Percentiles rank a stretch among this genome's conserved stretches.
Evolutionary conservation across 768 basidiomycete species (phyloP).

Genomic region (Phaffia tasmanica): DNA sequence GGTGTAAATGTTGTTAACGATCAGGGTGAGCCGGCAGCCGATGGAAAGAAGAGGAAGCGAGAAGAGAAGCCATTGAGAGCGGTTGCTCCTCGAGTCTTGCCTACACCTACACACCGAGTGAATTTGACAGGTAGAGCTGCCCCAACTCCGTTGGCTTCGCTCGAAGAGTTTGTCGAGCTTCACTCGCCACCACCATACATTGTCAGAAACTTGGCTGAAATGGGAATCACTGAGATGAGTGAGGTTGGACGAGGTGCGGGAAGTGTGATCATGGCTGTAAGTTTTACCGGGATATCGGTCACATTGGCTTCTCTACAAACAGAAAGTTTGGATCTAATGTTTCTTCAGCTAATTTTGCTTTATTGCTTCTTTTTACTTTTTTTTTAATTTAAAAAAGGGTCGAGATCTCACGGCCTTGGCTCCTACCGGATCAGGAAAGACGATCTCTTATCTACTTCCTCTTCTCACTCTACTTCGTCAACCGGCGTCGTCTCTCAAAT

Average conservation of each 20-base stretch:
- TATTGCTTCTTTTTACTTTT: constrained; percentile 30
- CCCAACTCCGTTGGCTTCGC: constrained; percentile 50
- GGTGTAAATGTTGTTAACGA: constrained; percentile 44
- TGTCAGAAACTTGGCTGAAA: constrained; percentile 52
- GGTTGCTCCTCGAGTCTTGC: constrained; percentile 38
- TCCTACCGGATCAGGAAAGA: constrained; percentile 96
- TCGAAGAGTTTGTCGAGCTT: constrained; percentile 50
- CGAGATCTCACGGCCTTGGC: constrained; percentile 89
- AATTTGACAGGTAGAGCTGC: constrained; percentile 61
- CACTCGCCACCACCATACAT: constrained; percentile 53
- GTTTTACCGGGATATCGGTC: constrained; percentile 28
- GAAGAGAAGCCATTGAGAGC: constrained; percentile 19
- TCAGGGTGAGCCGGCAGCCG: constrained; percentile 41
- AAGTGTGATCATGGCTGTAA: constrained; percentile 67
- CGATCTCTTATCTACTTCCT: constrained; percentile 79
- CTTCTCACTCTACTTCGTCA: constrained; percentile 45
- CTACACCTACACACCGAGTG: constrained; percentile 46
- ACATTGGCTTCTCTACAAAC: constrained; percentile 14
- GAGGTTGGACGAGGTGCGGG: constrained; percentile 70
- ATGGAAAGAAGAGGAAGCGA: constrained; percentile 28
- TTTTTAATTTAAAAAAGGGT: constrained; percentile 29
- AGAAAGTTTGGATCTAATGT: neutral
- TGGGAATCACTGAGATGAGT: constrained; percentile 59
- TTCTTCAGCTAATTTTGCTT: constrained; percentile 2
- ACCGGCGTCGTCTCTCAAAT: constrained; percentile 30